Evolutionary conservation across 208 protist genomes (phyloP).

Genomic region (Blechomonas ayalai): DNA sequence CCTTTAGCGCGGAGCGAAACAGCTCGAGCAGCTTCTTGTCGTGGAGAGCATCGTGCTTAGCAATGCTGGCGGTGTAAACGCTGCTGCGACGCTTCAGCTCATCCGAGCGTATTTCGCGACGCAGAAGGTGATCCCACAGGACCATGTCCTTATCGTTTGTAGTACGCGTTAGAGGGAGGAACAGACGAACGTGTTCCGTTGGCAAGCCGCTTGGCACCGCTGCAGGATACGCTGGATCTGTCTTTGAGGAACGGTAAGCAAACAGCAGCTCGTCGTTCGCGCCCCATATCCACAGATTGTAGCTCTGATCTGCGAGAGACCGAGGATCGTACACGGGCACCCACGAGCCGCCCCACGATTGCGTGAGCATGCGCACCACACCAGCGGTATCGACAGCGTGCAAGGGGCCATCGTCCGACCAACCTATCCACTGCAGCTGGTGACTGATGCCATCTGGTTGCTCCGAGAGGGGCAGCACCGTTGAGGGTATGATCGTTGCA

Average conservation of each 20-base stretch:
- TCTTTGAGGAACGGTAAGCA: constrained; percentile 56
- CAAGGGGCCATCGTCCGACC: constrained; percentile 82
- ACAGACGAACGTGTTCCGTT: constrained; percentile 54
- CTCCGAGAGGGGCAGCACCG: constrained; percentile 50
- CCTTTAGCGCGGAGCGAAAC: constrained; percentile 51
- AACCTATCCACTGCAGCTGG: constrained; percentile 84
- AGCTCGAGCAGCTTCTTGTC: constrained; percentile 71
- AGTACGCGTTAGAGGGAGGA: constrained; percentile 49
- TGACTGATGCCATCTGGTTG: constrained; percentile 31
- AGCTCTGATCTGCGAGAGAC: constrained; percentile 16
- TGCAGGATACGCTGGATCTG: constrained; percentile 59
- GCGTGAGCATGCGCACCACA: constrained; percentile 72
- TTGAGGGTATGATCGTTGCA: constrained; percentile 24
- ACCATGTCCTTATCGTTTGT: constrained; percentile 18
- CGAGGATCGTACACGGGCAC: constrained; percentile 76
- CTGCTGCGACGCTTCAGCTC: constrained; percentile 68
- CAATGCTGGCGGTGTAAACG: constrained; percentile 63
- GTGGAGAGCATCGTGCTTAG: constrained; percentile 66
- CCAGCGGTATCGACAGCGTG: constrained; percentile 75
- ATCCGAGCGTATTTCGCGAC: constrained; percentile 62
- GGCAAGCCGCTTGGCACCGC: constrained; percentile 56
- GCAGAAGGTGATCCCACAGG: constrained; percentile 60
- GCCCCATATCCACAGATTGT: constrained; percentile 55
- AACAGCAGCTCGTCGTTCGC: constrained; percentile 53
- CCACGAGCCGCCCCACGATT: constrained; percentile 75